These are phyloP conservation scores for Suillus placidus DNA, from an alignment of 768 basidiomycete genomes.

Conservation along the genomic window DNA sequence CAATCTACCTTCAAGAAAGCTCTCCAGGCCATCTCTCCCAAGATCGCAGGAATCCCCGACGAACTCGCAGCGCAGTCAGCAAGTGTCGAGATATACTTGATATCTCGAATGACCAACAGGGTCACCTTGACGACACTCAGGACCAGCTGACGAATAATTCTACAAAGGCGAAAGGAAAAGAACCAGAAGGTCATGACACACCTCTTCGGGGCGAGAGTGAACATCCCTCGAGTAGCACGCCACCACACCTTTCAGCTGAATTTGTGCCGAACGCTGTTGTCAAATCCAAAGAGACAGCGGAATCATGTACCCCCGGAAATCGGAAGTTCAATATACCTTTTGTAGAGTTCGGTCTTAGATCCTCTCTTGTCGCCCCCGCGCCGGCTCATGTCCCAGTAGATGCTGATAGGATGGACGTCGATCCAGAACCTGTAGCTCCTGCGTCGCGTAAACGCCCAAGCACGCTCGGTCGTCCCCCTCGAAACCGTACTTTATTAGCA, in stretches of 20 bases:
- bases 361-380: not conserved
- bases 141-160: not conserved
- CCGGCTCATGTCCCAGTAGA: not conserved
- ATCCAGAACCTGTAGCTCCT: slow-evolving; percentile 21
- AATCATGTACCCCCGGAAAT: not conserved
- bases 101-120: not conserved
- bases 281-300: not conserved
- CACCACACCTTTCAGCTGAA: not conserved
- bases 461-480: slow-evolving; percentile 26
- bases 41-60: slow-evolving; percentile 7
- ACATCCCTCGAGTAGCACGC: not conserved
- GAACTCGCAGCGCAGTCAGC: slow-evolving; percentile 5
- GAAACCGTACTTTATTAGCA: slow-evolving; percentile 47
- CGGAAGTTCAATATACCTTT: not conserved
- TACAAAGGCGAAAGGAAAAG: not conserved
- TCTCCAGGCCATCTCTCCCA: slow-evolving; percentile 14
- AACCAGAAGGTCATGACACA: not conserved
- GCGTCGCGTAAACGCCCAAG: slow-evolving; percentile 24
- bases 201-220: not conserved
- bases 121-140: not conserved
- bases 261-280: not conserved
- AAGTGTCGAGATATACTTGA: slow-evolving; percentile 8
- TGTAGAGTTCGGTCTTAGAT: not conserved
- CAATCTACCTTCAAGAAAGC: slow-evolving; percentile 5
- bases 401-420: slow-evolving; percentile 15